Percentiles rank a stretch among this genome's conserved stretches.
Evolutionary conservation across 1,284 basidiomycete genomes (phyloP).

Genomic region (Ganoderma meredithae): DNA sequence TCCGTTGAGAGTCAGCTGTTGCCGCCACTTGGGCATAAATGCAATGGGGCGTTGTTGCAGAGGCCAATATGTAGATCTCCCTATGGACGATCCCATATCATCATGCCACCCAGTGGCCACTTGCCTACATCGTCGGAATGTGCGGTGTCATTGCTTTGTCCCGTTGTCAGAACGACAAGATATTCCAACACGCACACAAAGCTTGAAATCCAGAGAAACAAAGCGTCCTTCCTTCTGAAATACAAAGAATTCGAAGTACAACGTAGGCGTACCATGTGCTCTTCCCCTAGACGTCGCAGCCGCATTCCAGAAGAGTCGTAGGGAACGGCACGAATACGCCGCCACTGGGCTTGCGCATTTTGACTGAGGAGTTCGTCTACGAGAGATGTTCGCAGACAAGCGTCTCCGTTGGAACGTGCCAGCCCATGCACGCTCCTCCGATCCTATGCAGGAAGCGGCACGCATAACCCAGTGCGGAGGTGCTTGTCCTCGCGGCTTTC

Average conservation of each 20-base stretch:
- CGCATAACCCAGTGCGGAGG: too few relatives aligned
- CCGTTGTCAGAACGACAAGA: not conserved
- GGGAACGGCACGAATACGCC: not conserved
- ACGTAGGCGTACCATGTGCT: too few relatives aligned
- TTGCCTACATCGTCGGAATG: not conserved
- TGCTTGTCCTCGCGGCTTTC: not conserved
- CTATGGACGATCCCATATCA: not conserved
- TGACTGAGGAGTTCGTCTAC: slow-evolving; percentile 5
- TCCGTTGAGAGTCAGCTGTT: too few relatives aligned
- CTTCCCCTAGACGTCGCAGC: too few relatives aligned
- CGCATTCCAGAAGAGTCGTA: not conserved
- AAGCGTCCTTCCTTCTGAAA: not conserved
- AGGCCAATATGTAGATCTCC: too few relatives aligned
- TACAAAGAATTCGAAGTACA: not conserved
- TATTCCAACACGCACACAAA: not conserved
- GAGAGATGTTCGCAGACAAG: slow-evolving; percentile 1
- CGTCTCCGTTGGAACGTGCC: not conserved
- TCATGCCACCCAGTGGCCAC: not conserved
- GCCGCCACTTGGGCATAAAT: too few relatives aligned
- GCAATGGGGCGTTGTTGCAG: too few relatives aligned
- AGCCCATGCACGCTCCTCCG: not conserved
- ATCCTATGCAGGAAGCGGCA: not conserved
- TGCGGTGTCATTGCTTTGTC: not conserved
- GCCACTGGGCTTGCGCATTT: not conserved
- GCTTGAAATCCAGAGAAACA: not conserved